Base-by-base conservation (phyloP, 1,284 basidiomycete species). In the Rhodotorula glutinis region DNA sequence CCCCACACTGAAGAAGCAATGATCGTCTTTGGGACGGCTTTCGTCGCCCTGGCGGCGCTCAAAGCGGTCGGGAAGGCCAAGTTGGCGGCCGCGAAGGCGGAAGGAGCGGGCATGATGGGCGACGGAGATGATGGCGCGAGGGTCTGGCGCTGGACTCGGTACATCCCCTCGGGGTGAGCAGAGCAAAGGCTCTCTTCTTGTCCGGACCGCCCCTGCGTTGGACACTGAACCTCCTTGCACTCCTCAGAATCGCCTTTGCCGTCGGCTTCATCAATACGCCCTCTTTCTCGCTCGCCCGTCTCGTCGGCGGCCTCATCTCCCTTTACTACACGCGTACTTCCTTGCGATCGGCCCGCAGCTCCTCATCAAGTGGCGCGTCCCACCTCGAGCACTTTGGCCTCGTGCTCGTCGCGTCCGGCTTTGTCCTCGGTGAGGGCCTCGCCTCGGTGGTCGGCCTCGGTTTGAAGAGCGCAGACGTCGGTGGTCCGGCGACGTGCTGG, bases 351-450 rank as follows among this genome's bases (percentile, higher is more conserved):
- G 5, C 33, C 33, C 33, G 33, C 7, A 11, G 33, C 7, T 38
- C 33, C 11, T 38, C 33, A 38, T 38, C 33, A 11, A 83, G 81
- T 33, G 81, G 82, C 44, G 21, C 56, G 29, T 55, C 58, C 29
- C 74, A 63, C 43, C 68, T 57, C 60, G 63, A 59, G 56, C 88
- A 86, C 75, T 92, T 89, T 70, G 84, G 83, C 57, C 82, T 94
- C 58, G 89, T 98, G 74, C 87, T 98, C 44, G 83, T 96, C 41
- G 95, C 94, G 7, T 92, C 89, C 75, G 94, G 94, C 1, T 96
- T 98, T 76, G 95, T 98, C 38, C 82, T 98, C 25, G 94, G 94
- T 38, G 94, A 98, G 71, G 82, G 94, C 2, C 87, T 96, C 49
- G 83, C 91, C 30, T 93, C 91, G 76, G 85, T 98, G 53, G 79